Base-by-base conservation (phyloP, 2,329 filamentous ascomycete genomes). In the Dactylellina cionopaga region DNA sequence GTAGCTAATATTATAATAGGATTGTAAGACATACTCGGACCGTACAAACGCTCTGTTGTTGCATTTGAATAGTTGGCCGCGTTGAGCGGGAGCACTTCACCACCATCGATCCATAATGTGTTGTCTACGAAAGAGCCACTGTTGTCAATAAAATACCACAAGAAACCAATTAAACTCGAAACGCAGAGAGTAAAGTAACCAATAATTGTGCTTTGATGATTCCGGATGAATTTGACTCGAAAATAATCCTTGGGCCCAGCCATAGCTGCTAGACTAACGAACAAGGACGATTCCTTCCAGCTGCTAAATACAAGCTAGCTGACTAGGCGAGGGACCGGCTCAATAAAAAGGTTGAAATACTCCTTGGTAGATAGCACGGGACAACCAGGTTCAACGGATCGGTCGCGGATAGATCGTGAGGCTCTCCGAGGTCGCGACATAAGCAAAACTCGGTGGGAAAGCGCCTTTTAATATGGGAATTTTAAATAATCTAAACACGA, bases 91-190 rank as follows among this genome's bases (percentile, higher is more conserved):
- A 58, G 43, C 13, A 60, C 54, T 52, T 68, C 63, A 39, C 63
- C 63, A 19, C 63, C 52, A n/a, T 68, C 63, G 17, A 68, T 59
- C 52, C 54, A 68, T 39, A 68, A 24, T 5, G 52, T 68, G 19
- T 37, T 52, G 33, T 33, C 63, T 68, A 29, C 37, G 31, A 56
- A 4, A 41, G 33, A 27, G 13, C 19, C 29, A 52, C 13, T 7
- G 17, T 24, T 22, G 10, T 5, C 15, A 19, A 27, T 47, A 19
- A 19, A 22, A 9, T 7, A 22, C n/a, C n/a, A n/a, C n/a, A n/a
- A n/a, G n/a, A n/a, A n/a, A n/a, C n/a, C n/a, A n/a, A n/a, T n/a
- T n/a, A n/a, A n/a, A n/a, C n/a, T n/a, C n/a, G n/a, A n/a, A n/a
- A n/a, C n/a, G n/a, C n/a, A 27, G 19, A 44, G 6, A 43, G 9